Base-by-base conservation (phyloP, 768 basidiomycete genomes). In the Chiua virens region DNA sequence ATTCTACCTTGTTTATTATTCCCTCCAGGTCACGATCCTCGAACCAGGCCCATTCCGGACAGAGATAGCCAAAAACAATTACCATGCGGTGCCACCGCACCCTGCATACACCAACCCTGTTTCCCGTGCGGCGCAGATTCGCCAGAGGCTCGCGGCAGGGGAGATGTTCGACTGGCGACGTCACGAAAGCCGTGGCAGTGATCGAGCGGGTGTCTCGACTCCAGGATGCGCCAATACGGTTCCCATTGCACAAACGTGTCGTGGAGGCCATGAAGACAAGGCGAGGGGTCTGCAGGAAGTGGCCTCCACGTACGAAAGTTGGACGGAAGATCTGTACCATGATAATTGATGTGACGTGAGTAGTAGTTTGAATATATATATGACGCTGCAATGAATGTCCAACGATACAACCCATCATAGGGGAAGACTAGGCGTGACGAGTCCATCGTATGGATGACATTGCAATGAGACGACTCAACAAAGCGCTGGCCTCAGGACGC, bases 31-130 rank as follows among this genome's bases (percentile, higher is more conserved):
- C 45, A 53, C 53, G n/a, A 22, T 65, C 35, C 28, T 62, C 32
- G 57, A 56, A 36, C 54, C 50, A 1, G 56, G 62, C 0, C 57
- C 52, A 8, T 63, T 15, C 44, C 52, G 63, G 13, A 63, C 63
- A 3, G 44, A 46, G 21, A 37, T 56, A 11, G 8, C 15, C 7
- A 38, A 50, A 10, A 35, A 34, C 1, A 54, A 54, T 18, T 11
- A 28, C n/a, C 47, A 11, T 6, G 6, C 3, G 5, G 43, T 30
- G 6, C 55, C 45, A 10, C 54, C 43, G 27, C 64, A 68, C 18
- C 49, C 58, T 14, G 63, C 61, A 32, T 65, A 66, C 30, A 34
- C 49, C 0, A 22, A 60, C 22, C 61, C 55, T 8, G 18, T 37
- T 8, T 36, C 49, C 20, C 39, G 4, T 5, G 27, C 18, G 11